Percentiles rank a stretch among this genome's conserved stretches.
Evolutionary conservation across 2,329 filamentous ascomycete species (phyloP).

Genomic region (Cercospora sp.): DNA sequence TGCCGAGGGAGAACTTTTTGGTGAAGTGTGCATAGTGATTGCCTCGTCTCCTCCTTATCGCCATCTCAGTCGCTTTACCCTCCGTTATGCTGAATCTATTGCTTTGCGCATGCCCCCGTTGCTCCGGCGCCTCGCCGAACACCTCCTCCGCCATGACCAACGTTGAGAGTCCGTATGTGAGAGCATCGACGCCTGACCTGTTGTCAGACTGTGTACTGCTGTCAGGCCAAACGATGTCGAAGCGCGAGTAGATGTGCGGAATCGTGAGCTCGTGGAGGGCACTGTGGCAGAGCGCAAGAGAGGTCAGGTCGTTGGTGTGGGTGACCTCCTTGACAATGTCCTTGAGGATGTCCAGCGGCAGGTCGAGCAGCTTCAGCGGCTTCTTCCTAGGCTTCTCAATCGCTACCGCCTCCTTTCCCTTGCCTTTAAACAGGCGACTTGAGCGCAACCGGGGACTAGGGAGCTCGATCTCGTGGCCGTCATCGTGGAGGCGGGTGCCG

Average conservation of each 20-base stretch:
- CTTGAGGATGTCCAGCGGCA: slow-evolving; percentile 75
- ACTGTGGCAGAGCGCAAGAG: slow-evolving; percentile 75
- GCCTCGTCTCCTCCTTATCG: slow-evolving; percentile 54
- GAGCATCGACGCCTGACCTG: slow-evolving; percentile 72
- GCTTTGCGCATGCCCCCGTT: slow-evolving; percentile 37
- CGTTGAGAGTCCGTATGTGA: slow-evolving; percentile 79
- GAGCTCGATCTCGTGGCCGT: slow-evolving; percentile 34
- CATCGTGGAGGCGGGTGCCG: slow-evolving; percentile 35
- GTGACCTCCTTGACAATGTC: slow-evolving; percentile 79
- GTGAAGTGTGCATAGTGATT: slow-evolving; percentile 79
- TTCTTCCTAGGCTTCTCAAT: slow-evolving; percentile 47
- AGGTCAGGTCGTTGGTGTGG: slow-evolving; percentile 78
- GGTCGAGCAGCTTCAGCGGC: slow-evolving; percentile 67
- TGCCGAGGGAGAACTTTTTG: slow-evolving; percentile 80
- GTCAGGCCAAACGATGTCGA: slow-evolving; percentile 88
- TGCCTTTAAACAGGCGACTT: slow-evolving; percentile 52
- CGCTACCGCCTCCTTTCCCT: slow-evolving; percentile 43
- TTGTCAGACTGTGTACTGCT: slow-evolving; percentile 63
- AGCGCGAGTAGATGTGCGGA: slow-evolving; percentile 78
- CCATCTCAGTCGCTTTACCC: slow-evolving; percentile 31
- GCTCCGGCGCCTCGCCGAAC: slow-evolving; percentile 54
- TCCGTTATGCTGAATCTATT: slow-evolving; percentile 31
- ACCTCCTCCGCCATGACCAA: slow-evolving; percentile 71
- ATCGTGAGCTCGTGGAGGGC: slow-evolving; percentile 72
- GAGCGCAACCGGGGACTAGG: slow-evolving; percentile 36